Evolutionary conservation across 139 green algal species (phyloP).

Genomic region (Spirogloea muscicola): DNA sequence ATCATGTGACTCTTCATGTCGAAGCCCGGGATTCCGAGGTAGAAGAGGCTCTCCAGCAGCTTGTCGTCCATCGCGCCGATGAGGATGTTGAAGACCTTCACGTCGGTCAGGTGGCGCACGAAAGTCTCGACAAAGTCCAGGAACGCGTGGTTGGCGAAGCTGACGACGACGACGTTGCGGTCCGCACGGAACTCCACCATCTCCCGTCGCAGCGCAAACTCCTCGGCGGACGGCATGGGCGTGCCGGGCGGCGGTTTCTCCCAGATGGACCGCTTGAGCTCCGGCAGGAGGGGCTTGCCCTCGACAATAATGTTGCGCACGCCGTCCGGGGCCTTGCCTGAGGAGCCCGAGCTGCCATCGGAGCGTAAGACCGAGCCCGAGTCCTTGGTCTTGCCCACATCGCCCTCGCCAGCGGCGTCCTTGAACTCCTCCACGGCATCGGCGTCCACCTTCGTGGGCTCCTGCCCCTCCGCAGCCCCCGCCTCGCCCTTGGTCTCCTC

Average conservation of each 20-base stretch:
- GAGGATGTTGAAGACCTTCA: conserved; percentile 52
- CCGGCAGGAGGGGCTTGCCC: conserved; percentile 9
- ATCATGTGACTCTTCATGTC: conserved; percentile 72
- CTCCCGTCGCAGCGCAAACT: conserved; percentile 4
- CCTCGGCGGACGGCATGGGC: neutral
- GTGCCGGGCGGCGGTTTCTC: neutral
- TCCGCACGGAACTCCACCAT: conserved; percentile 2
- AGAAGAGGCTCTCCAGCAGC: conserved; percentile 63
- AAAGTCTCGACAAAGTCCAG: conserved; percentile 85
- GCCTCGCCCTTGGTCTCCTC: no score
- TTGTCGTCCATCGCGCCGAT: conserved; percentile 79
- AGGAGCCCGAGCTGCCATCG: no score
- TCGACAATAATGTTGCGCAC: conserved; percentile 27
- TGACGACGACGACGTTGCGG: conserved; percentile 79
- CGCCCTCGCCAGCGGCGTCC: no score
- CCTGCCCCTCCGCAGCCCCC: no score
- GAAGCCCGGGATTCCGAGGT: conserved; percentile 63
- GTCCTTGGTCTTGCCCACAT: no score
- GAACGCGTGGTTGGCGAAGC: conserved; percentile 90
- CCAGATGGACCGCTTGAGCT: conserved; percentile 10
- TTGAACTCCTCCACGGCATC: no score
- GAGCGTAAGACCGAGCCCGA: no score
- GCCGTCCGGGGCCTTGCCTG: no score
- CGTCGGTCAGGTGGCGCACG: conserved; percentile 63
- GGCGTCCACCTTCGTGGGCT: no score